Evolutionary conservation across 2,329 filamentous ascomycete genomes (phyloP), one percentile per base, ranked within the genome.

Genomic region (Camillea tinctor): DNA sequence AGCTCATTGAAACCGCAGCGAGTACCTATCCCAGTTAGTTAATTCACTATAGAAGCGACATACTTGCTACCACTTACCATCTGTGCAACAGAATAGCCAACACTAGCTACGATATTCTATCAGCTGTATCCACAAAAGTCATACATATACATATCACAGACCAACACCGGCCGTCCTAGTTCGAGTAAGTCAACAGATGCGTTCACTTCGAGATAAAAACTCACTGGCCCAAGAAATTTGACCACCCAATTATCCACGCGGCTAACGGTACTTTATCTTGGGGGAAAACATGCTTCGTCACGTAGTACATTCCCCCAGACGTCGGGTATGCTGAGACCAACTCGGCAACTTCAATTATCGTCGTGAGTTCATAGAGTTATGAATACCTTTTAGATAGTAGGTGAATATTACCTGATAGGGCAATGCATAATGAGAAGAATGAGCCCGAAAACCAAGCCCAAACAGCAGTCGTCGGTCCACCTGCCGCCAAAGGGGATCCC

Each of bases 261-360:
- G 22, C 50, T n/a, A 36, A n/a, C n/a, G 50, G 36, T 24, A 87
- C 84, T 68, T 87, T 81, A 58, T 85, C 79, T 17, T 78, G 75
- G 8, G 85, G 85, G 1, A 88, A 85, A 36, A 88, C 85, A 68
- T 86, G 82, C 67, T 88, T 88, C 9, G 84, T 87, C 36, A 88
- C 85, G 70, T 88, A 89, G 72, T 88, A 88, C 84, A 89, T 88
- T 2, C 86, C 86, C 20, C 86, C 86, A 1, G 85, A 85, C 1
- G 86, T 89, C 36, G 86, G 86, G 73, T 88, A 88, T 30, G 85
- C 86, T 7, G 85, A 88, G 24, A 88, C 85, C 56, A 88, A 73
- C 72, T 88, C 86, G 50, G 86, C 82, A n/a, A 88, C 86, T 81
- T 52, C 52, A n/a, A n/a, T n/a, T n/a, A 15, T 24, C 57, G 1